Conservation (phyloP, 23 red algal species). For the Gracilaria vermiculophylla region DNA sequence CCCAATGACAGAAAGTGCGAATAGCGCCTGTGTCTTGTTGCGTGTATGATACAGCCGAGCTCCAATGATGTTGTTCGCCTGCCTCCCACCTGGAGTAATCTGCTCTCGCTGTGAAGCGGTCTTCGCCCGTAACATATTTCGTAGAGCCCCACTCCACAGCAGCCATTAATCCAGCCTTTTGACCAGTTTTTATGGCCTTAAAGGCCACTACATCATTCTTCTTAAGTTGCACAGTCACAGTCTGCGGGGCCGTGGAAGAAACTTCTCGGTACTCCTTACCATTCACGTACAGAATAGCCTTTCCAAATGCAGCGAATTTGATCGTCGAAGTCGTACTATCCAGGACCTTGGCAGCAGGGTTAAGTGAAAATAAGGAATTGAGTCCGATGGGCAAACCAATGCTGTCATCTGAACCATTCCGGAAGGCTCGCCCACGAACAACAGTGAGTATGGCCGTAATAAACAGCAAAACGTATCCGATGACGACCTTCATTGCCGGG, state of each 20-base stretch:
- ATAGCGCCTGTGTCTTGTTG: neutral
- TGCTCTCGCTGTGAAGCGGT: neutral
- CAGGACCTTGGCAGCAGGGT: neutral
- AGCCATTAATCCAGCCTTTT: neutral
- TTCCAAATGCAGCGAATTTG: constrained; percentile 1
- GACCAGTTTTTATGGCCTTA: neutral
- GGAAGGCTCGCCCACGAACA: neutral
- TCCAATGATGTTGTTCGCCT: neutral
- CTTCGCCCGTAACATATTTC: neutral
- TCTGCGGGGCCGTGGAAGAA: neutral
- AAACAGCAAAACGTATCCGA: neutral
- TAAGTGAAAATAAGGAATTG: neutral
- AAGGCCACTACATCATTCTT: neutral
- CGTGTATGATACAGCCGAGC: neutral
- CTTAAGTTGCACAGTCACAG: neutral
- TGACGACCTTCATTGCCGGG: neutral
- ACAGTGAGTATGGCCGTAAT: neutral
- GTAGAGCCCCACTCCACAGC: neutral
- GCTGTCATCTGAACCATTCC: neutral
- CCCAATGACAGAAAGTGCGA: constrained; percentile 27
- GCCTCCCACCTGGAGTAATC: neutral
- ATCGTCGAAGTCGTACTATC: neutral
- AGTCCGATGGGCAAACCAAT: neutral
- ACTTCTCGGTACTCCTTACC: neutral
- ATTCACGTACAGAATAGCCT: neutral